Evolutionary conservation across 768 basidiomycete genomes (phyloP).

Genomic region (Suillus luteus): DNA sequence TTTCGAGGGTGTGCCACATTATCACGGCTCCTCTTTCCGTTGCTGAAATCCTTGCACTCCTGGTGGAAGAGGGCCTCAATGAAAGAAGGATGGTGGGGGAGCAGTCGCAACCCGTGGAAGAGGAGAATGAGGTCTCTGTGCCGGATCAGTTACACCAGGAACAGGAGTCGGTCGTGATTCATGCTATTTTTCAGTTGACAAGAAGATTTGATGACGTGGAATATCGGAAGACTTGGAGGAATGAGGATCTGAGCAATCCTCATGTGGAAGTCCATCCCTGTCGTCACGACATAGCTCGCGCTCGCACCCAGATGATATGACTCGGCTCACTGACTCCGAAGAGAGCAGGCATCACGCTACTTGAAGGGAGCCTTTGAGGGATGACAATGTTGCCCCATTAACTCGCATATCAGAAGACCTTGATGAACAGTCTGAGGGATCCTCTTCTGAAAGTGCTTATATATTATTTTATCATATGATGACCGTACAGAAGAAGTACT

Average conservation of each 20-base stretch:
- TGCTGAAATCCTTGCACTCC: constrained; percentile 77
- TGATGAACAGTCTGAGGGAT: constrained; percentile 59
- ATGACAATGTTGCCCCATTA: neutral
- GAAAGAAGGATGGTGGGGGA: constrained; percentile 62
- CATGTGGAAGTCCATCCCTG: constrained; percentile 20
- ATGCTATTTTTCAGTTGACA: constrained; percentile 11
- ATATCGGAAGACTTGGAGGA: constrained; percentile 71
- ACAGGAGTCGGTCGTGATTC: constrained; percentile 17
- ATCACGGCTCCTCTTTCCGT: constrained; percentile 78
- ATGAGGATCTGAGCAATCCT: constrained; percentile 53
- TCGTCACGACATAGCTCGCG: constrained; percentile 21
- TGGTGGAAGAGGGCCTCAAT: constrained; percentile 84
- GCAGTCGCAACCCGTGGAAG: constrained; percentile 14
- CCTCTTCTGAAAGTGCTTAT: constrained; percentile 16
- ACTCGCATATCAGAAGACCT: constrained; percentile 62
- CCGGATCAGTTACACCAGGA: constrained; percentile 14
- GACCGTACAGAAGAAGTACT: no score
- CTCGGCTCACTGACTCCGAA: constrained; percentile 3
- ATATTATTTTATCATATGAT: no score
- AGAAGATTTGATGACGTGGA: constrained; percentile 53
- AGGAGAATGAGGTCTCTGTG: constrained; percentile 14
- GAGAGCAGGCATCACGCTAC: neutral
- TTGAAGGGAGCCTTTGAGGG: neutral
- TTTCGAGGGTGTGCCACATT: constrained; percentile 91
- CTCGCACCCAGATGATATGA: constrained; percentile 6